Evolutionary conservation across 306 rosid species (phyloP).

Genomic region (Prunus campanulata): DNA sequence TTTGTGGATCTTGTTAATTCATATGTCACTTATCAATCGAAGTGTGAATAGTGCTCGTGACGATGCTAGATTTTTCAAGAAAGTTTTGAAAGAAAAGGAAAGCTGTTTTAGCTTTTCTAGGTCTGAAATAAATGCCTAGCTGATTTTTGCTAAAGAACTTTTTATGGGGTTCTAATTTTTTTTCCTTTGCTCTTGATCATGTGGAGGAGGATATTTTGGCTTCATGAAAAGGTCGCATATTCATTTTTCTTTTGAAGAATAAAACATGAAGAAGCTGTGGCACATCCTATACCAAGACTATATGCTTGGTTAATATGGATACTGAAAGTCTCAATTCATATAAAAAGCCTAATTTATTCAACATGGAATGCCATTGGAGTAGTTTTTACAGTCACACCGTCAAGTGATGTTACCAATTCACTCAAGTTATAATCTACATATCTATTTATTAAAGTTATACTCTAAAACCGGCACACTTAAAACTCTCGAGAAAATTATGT

Average conservation of each 20-base stretch:
- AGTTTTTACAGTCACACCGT: no score
- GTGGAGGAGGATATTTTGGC: constrained; percentile 7
- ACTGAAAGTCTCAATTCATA: background rate
- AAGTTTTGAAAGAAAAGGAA: constrained; percentile 31
- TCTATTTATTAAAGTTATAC: no score
- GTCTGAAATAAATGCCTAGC: constrained; percentile 25
- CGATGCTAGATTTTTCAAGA: constrained; percentile 45
- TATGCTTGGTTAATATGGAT: background rate
- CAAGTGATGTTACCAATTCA: no score
- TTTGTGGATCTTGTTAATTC: constrained; percentile 47
- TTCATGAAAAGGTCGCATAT: background rate
- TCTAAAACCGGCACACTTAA: no score
- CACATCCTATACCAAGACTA: background rate
- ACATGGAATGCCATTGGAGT: background rate
- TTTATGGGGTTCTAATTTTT: background rate
- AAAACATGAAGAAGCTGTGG: background rate
- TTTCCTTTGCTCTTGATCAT: background rate
- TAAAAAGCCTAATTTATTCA: background rate
- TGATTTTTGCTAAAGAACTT: background rate
- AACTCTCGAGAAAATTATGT: no score
- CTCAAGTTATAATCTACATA: no score
- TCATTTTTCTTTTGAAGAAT: background rate
- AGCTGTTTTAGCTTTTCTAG: constrained; percentile 29
- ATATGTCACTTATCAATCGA: constrained; percentile 44
- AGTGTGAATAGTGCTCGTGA: constrained; percentile 37